Evolutionary conservation across 1,284 basidiomycete species (phyloP), one percentile per base, ranked within the genome.

Genomic region (Caloboletus inedulis): DNA sequence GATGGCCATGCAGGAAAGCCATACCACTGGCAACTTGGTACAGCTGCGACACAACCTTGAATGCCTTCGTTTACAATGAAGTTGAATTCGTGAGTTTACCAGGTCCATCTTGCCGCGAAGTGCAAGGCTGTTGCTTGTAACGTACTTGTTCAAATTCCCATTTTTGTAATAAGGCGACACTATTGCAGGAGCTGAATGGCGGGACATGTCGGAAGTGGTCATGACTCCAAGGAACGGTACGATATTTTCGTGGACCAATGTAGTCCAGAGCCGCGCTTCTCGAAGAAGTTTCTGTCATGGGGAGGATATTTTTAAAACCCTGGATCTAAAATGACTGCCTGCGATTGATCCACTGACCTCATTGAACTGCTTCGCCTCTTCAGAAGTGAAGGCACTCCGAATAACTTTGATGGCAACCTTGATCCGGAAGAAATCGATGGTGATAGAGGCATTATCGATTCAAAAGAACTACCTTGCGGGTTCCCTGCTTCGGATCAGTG

Each of bases 391-490:
- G n/a, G 60, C 41, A 31, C 59, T 62, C 46, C 62, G 57, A 23
- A 64, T 64, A 1, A 66, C 56, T 53, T 65, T 66, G 43, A 68
- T 66, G 12, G 62, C 64, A 21, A 65, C 57, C 59, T 65, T 43
- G 41, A 36, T 29, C 14, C 23, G 8, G 27, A 34, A 31, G 19
- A 40, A 27, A 9, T 43, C 25, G 29, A 39, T 33, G 35, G 7
- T 4, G 23, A 42, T 44, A 21, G 14, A 46, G 27, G 12, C 16
- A 41, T 27, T 8, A 16, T 36, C 37, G 18, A 25, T 14, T 21
- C 7, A 27, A 50, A 25, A 29, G 36, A 36, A 35, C 35, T 41
- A 54, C 61, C 43, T 55, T 55, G 18, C 1, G 21, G 18, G 13
- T 29, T 18, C 36, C 33, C 21, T 53, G 44, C 13, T 41, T 47